Conservation (phyloP, 1,284 basidiomycete genomes). For the Pascua guehoae region DNA sequence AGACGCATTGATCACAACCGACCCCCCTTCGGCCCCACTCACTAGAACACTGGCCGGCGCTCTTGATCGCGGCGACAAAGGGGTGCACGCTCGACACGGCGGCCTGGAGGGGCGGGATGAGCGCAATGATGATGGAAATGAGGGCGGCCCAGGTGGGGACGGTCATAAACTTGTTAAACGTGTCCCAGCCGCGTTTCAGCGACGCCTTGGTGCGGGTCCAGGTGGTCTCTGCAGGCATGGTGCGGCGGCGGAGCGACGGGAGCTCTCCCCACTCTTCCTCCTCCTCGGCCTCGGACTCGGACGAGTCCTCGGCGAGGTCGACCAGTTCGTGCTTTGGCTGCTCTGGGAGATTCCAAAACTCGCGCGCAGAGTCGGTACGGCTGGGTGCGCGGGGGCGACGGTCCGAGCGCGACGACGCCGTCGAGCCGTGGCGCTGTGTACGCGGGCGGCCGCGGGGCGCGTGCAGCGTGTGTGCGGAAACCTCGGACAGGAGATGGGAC, state of each 20-base stretch:
- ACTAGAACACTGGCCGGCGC: slow-evolving; percentile 72
- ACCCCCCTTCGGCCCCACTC: slow-evolving; percentile 9
- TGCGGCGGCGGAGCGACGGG: slow-evolving; percentile 8
- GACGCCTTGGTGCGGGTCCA: slow-evolving; percentile 20
- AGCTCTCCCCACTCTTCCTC: slow-evolving; percentile 47
- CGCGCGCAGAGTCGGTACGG: slow-evolving; percentile 43
- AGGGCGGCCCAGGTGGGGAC: slow-evolving; percentile 78
- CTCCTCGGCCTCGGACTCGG: slow-evolving; percentile 35
- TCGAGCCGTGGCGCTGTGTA: not conserved
- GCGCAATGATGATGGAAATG: slow-evolving; percentile 73
- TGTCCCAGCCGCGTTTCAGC: slow-evolving; percentile 41
- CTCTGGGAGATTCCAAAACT: slow-evolving; percentile 50
- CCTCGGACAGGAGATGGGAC: no score
- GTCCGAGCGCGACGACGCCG: not conserved
- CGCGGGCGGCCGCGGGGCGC: slow-evolving; percentile 1
- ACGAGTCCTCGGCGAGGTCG: slow-evolving; percentile 32
- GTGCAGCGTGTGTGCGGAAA: not conserved
- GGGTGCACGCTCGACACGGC: slow-evolving; percentile 61
- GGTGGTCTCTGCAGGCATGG: not conserved
- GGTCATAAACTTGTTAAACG: slow-evolving; percentile 77
- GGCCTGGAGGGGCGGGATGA: slow-evolving; percentile 70
- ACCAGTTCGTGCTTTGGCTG: slow-evolving; percentile 25
- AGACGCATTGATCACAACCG: no score
- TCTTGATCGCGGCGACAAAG: slow-evolving; percentile 66
- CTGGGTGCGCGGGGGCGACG: slow-evolving; percentile 12